These are phyloP conservation scores for Exidia glandulosa DNA, from an alignment of 768 basidiomycete species.

Conservation along the genomic window DNA sequence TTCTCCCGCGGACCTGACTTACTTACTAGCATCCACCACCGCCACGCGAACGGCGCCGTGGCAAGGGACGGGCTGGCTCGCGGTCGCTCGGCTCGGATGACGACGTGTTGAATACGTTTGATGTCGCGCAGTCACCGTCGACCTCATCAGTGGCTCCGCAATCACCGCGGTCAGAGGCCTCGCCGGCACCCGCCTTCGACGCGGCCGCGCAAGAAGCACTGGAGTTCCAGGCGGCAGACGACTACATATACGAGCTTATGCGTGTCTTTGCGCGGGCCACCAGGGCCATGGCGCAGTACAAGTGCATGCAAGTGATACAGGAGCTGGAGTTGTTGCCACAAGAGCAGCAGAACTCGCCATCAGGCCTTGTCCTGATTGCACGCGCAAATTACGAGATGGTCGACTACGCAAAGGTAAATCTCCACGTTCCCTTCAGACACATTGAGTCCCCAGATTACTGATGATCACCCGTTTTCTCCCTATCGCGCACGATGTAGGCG, in stretches of 20 bases:
- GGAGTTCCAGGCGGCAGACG: constrained; percentile 64
- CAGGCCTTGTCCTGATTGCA: constrained; percentile 73
- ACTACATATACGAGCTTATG: constrained; percentile 72
- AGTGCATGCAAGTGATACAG: constrained; percentile 61
- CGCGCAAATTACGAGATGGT: constrained; percentile 83
- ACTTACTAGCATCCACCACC: constrained; percentile 22
- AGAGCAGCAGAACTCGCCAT: constrained; percentile 61
- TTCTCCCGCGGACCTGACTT: too few species aligned
- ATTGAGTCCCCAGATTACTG: constrained; percentile 9
- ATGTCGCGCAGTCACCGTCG: constrained; percentile 45
- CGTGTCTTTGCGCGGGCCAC: constrained; percentile 73
- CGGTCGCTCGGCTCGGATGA: constrained; percentile 59
- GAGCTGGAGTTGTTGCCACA: constrained; percentile 69
- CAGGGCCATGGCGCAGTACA: constrained; percentile 63
- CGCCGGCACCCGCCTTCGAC: constrained; percentile 54
- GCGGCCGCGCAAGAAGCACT: constrained; percentile 62
- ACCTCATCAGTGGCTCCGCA: constrained; percentile 41
- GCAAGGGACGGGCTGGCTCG: constrained; percentile 40
- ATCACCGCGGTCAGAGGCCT: constrained; percentile 55
- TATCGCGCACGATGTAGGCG: constrained; percentile 39
- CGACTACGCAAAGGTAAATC: constrained; percentile 77
- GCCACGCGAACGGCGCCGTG: constrained; percentile 49
- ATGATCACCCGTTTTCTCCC: constrained; percentile 12
- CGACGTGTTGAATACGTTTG: constrained; percentile 47
- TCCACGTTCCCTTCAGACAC: constrained; percentile 2